Percentiles rank a stretch among this genome's conserved stretches.
Evolutionary conservation across 306 rosid species (phyloP).

Genomic region (Acacia melanoxylon): DNA sequence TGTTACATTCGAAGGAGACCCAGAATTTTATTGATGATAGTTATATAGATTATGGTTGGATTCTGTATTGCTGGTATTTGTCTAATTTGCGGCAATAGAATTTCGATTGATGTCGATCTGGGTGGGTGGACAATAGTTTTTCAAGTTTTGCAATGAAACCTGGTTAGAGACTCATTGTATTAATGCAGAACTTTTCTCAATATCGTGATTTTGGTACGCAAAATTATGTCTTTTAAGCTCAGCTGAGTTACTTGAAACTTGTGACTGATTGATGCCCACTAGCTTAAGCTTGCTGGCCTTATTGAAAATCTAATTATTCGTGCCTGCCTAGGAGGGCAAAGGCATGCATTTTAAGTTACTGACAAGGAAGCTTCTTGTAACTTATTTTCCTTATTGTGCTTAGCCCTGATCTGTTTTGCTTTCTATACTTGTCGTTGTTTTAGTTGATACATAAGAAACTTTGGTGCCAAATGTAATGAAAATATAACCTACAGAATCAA

Average conservation of each 20-base stretch:
- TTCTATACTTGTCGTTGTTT: background rate
- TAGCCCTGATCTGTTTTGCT: background rate
- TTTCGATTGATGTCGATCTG: background rate
- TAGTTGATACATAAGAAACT: background rate
- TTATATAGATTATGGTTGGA: background rate
- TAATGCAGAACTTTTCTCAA: background rate
- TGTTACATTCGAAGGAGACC: background rate
- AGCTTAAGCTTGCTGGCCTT: slow-evolving; percentile 10
- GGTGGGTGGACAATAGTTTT: background rate
- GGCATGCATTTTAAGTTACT: background rate
- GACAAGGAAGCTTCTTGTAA: background rate
- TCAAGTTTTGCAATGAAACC: background rate
- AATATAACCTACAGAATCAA: background rate
- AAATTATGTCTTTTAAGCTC: background rate
- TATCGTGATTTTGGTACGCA: background rate
- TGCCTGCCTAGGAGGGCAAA: background rate
- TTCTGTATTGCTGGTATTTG: background rate
- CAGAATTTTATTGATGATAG: background rate
- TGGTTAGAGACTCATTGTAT: background rate
- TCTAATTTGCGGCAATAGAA: background rate
- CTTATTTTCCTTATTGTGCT: background rate
- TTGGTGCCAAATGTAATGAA: background rate
- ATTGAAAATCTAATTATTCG: background rate
- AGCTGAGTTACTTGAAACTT: background rate
- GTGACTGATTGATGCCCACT: background rate